Evolutionary conservation across 2,329 filamentous ascomycete species (phyloP).

Genomic region (Fusarium setosum): DNA sequence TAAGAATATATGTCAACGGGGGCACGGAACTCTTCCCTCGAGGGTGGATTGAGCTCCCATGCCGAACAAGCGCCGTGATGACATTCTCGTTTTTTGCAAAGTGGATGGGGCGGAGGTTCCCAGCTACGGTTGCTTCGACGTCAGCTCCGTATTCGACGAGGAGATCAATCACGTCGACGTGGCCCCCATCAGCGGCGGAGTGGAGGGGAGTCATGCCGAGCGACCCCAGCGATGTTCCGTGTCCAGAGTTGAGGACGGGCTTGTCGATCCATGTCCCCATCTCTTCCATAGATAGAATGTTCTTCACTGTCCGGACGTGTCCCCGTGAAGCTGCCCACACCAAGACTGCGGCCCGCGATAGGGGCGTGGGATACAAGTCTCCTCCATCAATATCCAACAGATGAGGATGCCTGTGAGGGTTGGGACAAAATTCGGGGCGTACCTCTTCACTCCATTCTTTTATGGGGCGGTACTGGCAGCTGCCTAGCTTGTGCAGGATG

Average conservation of each 20-base stretch:
- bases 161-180: not conserved
- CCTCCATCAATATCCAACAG: not conserved
- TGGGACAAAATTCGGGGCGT: not conserved
- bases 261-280: conserved; percentile 7
- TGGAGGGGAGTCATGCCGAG: conserved; percentile 19
- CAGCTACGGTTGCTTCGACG: not conserved
- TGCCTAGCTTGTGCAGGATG: not conserved
- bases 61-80: conserved; percentile 5
- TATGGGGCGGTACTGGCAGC: not conserved
- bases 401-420: not conserved
- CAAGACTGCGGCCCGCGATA: conserved; percentile 4
- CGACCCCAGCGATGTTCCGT: not conserved
- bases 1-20: not conserved
- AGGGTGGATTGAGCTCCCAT: conserved; percentile 8
- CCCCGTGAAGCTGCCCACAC: conserved; percentile 9
- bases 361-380: not conserved
- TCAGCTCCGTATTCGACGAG: not conserved
- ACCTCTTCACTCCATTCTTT: not conserved
- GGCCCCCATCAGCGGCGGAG: conserved; percentile 12
- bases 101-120: conserved; percentile 11
- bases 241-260: conserved; percentile 5
- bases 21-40: not conserved
- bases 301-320: not conserved
- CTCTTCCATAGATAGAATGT: not conserved
- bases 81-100: conserved; percentile 1